A percentile compares a stretch with the other conserved stretches of the same genome.
Evolutionary conservation across 371 early-diverging fungal species (phyloP).

Genomic region (Mucor indicus): DNA sequence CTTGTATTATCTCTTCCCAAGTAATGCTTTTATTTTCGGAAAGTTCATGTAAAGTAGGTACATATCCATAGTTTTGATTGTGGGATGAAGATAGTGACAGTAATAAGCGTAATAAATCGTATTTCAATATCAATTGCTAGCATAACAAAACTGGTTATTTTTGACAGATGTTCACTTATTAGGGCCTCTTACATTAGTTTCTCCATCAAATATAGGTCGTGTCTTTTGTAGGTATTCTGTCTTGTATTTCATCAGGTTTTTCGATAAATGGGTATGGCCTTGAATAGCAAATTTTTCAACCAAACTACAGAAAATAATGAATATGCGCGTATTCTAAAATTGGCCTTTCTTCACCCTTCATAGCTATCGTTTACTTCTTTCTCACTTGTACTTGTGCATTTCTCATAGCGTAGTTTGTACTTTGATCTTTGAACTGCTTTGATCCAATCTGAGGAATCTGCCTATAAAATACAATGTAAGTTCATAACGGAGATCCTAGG

Average conservation of each 20-base stretch:
- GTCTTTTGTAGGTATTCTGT: background rate
- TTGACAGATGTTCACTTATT: background rate
- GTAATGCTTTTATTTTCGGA: constrained; percentile 2
- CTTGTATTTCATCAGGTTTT: constrained; percentile 4
- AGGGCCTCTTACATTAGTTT: constrained; percentile 4
- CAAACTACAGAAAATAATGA: constrained; percentile 2
- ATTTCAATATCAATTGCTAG: constrained; percentile 21
- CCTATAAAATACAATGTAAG: too few relatives aligned
- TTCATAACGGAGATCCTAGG: too few relatives aligned
- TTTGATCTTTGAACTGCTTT: constrained; percentile 8
- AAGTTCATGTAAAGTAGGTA: background rate
- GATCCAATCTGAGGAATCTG: background rate
- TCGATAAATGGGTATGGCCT: constrained; percentile 8
- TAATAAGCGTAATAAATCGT: constrained; percentile 16
- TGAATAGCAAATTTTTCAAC: constrained; percentile 15
- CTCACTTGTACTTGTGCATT: constrained; percentile 20
- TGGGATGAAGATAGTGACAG: constrained; percentile 14
- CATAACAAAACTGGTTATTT: background rate
- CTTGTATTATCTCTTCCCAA: constrained; percentile 24
- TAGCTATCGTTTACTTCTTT: constrained; percentile 14
- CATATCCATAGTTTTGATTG: constrained; percentile 4
- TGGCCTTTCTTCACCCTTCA: constrained; percentile 9
- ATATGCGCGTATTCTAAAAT: background rate
- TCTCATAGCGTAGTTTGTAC: constrained; percentile 8
- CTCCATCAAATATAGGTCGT: background rate